Evolutionary conservation across 1,284 basidiomycete species (phyloP).

Genomic region (Moesziomyces antarcticus): DNA sequence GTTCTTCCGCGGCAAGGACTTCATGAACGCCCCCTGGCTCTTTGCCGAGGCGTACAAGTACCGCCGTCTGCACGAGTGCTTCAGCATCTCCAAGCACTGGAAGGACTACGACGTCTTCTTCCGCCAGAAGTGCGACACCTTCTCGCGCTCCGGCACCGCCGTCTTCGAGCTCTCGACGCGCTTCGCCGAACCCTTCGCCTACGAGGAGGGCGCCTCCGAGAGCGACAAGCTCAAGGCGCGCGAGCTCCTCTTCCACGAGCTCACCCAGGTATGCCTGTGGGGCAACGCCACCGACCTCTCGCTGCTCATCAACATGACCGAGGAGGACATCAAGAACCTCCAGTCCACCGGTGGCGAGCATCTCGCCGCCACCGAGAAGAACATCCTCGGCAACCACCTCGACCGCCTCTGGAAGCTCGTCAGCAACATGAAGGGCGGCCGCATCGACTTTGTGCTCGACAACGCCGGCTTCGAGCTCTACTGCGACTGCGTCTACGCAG

Average conservation of each 20-base stretch:
- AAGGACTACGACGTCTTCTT: slow-evolving; percentile 74
- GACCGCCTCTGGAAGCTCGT: slow-evolving; percentile 84
- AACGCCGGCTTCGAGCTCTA: slow-evolving; percentile 95
- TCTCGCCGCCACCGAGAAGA: slow-evolving; percentile 94
- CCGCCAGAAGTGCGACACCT: slow-evolving; percentile 82
- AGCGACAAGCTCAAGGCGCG: slow-evolving; percentile 79
- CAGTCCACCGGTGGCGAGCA: slow-evolving; percentile 96
- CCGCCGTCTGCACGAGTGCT: slow-evolving; percentile 91
- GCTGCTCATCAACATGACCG: slow-evolving; percentile 96
- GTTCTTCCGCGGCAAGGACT: slow-evolving; percentile 94
- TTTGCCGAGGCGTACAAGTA: slow-evolving; percentile 96
- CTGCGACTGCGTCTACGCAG: slow-evolving; percentile 90
- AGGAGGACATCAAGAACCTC: slow-evolving; percentile 97
- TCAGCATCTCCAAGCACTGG: slow-evolving; percentile 92
- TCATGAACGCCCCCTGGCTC: slow-evolving; percentile 78
- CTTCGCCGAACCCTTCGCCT: slow-evolving; percentile 85
- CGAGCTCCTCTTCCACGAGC: slow-evolving; percentile 89
- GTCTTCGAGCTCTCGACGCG: slow-evolving; percentile 95
- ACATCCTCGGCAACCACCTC: slow-evolving; percentile 88
- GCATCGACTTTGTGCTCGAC: slow-evolving; percentile 73
- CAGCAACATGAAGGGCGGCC: slow-evolving; percentile 71
- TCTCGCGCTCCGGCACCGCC: slow-evolving; percentile 88
- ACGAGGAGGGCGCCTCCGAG: slow-evolving; percentile 73
- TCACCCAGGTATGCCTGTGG: slow-evolving; percentile 75
- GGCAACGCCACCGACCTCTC: slow-evolving; percentile 82